Base-by-base conservation (phyloP, 305 asterid species). In the Ruellia speciosa region DNA sequence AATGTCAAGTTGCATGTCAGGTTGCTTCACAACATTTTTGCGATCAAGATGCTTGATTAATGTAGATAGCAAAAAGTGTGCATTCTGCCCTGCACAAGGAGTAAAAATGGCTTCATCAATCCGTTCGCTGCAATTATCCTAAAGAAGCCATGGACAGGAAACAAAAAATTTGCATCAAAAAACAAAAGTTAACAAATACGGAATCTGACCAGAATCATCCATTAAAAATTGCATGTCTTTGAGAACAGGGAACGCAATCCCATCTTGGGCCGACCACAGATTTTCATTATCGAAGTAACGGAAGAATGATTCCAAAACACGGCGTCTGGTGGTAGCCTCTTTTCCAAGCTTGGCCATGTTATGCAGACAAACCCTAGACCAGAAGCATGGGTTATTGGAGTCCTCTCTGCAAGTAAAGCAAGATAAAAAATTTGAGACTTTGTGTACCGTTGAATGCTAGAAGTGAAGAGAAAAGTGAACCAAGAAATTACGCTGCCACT, bases 341-440 rank as follows among this genome's bases (percentile, higher is more conserved):
- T 83, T 93, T 64, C 93, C 99, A 45, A 93, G 90, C 70, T 85
- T 93, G 58, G 99, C 96, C 95, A 93, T 93, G 81, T 83, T 85
- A 63, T 77, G 94, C 19, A 93, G 83, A 82, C 96, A 87, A 65
- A 83, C 86, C 77, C 83, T 73, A 31, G 96, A 93, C 99, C 99
- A 93, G 63, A 93, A 93, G 72, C 81, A 66, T 19, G 97, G 96
- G 72, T 75, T 78, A 62, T 72, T 81, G 40, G 84, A 81, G 20
- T 85, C 95, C 59, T 89, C 87, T 71, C 99, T 87, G 78, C 52
- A 40, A 17, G 18, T 14, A 60, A 19, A 37, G 9, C 14, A 24
- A 12, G 41, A 24, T 54, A 4, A 11, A 19, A 4, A 24, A 17
- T 24, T 54, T 28, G 28, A n/a, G n/a, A n/a, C n/a, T n/a, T n/a